Percentiles rank a stretch among this genome's conserved stretches.
These are phyloP conservation scores for Onygenales sp. DNA, from an alignment of 2,329 filamentous ascomycete genomes.

Conservation along the genomic window DNA sequence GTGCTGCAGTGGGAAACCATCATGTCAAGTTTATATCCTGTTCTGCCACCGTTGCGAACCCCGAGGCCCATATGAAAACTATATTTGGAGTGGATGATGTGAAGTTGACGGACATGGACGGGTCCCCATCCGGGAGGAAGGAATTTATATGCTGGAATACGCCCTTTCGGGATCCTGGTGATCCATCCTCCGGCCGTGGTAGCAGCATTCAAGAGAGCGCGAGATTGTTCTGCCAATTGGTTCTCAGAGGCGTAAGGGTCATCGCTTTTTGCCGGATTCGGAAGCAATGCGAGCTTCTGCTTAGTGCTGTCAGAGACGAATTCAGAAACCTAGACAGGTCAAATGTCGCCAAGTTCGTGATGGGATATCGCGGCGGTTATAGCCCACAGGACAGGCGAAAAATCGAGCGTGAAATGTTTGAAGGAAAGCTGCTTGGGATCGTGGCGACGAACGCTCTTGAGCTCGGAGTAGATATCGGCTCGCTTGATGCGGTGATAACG, in stretches of 20 bases:
- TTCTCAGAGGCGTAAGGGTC: constrained; percentile 77
- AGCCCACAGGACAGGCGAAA: constrained; percentile 78
- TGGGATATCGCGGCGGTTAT: constrained; percentile 94
- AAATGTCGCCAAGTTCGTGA: constrained; percentile 70
- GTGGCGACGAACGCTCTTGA: constrained; percentile 90
- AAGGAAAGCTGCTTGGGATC: constrained; percentile 84
- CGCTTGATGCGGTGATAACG: constrained; percentile 84
- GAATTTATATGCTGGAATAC: constrained; percentile 98
- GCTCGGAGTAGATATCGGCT: constrained; percentile 89
- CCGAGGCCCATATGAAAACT: constrained; percentile 79
- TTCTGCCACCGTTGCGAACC: constrained; percentile 92
- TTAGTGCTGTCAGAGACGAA: constrained; percentile 70
- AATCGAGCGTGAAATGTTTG: constrained; percentile 95
- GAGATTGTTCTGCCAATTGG: constrained; percentile 78
- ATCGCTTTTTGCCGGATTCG: constrained; percentile 89
- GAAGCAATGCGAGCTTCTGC: constrained; percentile 76
- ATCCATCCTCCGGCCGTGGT: constrained; percentile 77
- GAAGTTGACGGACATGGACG: constrained; percentile 77
- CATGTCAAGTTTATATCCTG: constrained; percentile 87
- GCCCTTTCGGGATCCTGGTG: constrained; percentile 78
- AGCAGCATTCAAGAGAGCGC: constrained; percentile 80
- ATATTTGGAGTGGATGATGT: constrained; percentile 87
- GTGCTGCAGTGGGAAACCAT: constrained; percentile 78
- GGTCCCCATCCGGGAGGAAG: constrained; percentile 83
- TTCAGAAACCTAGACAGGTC: constrained; percentile 61